A percentile compares a stretch with the other conserved stretches of the same genome.
These are phyloP conservation scores for Aspergillus baeticus DNA, from an alignment of 495 filamentous ascomycete species.

Conservation along the genomic window DNA sequence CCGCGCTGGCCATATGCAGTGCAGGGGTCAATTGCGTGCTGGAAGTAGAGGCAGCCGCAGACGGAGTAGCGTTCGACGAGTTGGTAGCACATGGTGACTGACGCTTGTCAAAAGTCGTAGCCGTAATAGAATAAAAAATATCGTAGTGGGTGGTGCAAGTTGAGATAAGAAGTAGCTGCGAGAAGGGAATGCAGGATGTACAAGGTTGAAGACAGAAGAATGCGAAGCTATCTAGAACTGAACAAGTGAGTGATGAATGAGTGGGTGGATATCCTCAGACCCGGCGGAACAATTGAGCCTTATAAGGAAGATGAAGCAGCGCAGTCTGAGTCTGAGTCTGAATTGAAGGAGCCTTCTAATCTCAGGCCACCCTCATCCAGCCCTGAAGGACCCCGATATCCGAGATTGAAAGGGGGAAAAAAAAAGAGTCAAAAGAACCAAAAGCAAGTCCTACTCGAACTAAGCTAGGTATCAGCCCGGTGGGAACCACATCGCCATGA, in stretches of 20 bases:
- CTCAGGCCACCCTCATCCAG: slow-evolving; percentile 7
- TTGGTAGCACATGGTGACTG: slow-evolving; percentile 67
- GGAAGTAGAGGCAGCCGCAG: slow-evolving; percentile 79
- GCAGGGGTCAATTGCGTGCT: slow-evolving; percentile 76
- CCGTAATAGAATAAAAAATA: neutral
- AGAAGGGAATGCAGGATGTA: too few species aligned
- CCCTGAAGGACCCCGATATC: neutral
- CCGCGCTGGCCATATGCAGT: slow-evolving; percentile 66
- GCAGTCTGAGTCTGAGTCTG: neutral
- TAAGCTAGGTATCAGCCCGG: too few species aligned
- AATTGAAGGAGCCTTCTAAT: neutral
- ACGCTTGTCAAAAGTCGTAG: neutral
- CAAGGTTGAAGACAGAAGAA: too few species aligned
- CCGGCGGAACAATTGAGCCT: too few species aligned
- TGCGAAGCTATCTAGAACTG: too few species aligned
- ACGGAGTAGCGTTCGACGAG: slow-evolving; percentile 74
- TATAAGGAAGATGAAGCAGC: too few species aligned
- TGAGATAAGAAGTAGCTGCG: neutral
- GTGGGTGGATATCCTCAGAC: too few species aligned
- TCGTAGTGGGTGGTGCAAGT: neutral
- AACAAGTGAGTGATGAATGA: too few species aligned
- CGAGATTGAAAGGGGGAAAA: neutral
- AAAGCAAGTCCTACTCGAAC: neutral
- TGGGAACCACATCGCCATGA: neutral
- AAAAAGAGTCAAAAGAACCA: slow-evolving; percentile 3